Evolutionary conservation across 495 filamentous ascomycete species (phyloP).

Genomic region (Apiosordaria backusii): DNA sequence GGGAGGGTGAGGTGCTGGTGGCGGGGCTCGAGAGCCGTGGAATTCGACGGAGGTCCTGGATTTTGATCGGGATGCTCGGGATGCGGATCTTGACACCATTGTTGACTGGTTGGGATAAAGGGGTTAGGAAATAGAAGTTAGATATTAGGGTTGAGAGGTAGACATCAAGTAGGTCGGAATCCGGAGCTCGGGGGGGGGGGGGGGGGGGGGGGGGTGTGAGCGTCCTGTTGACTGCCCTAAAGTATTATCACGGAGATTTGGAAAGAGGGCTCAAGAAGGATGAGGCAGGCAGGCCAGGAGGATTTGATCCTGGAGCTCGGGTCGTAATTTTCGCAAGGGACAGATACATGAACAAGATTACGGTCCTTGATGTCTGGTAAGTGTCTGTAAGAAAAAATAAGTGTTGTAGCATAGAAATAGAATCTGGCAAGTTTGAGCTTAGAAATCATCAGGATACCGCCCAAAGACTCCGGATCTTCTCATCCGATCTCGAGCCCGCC

Average conservation of each 20-base stretch:
- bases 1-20: slow-evolving; percentile 15
- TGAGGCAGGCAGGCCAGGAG: neutral
- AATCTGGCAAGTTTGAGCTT: neutral
- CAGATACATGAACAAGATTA: neutral
- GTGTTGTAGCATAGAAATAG: neutral
- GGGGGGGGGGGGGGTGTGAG: neutral
- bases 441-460: neutral
- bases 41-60: neutral
- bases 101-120: neutral
- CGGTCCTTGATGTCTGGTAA: neutral
- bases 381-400: neutral
- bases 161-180: neutral
- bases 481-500: neutral
- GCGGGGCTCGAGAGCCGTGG: slow-evolving; percentile 3
- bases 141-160: neutral
- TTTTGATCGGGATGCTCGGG: neutral
- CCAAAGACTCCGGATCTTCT: neutral
- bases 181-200: neutral
- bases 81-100: neutral
- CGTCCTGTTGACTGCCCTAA: neutral
- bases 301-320: no score
- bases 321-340: neutral
- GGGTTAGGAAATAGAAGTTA: neutral
- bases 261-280: neutral
- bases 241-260: neutral